These are phyloP conservation scores for Castanea mollissima DNA, from an alignment of 306 rosid genomes.

Conservation along the genomic window DNA sequence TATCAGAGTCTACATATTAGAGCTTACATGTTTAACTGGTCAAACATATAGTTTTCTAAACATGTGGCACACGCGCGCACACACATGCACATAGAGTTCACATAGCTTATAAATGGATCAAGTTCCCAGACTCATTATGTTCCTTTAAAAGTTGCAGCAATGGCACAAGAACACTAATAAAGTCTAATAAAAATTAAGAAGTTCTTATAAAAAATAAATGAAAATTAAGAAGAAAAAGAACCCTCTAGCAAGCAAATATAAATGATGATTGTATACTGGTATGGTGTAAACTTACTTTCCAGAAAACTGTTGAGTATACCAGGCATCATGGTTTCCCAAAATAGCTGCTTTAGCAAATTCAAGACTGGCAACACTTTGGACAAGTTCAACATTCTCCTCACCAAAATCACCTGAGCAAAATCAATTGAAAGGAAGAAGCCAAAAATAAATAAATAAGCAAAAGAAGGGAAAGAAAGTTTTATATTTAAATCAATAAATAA, in stretches of 20 bases:
- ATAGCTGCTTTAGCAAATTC: constrained; percentile 76
- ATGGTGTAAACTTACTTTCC: constrained; percentile 54
- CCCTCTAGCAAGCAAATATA: neutral
- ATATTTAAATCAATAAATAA: constrained; percentile 16
- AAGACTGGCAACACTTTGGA: constrained; percentile 66
- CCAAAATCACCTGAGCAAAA: constrained; percentile 82
- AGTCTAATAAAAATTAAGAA: neutral
- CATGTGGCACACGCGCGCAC: neutral
- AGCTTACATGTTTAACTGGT: constrained; percentile 11
- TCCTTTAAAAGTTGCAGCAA: neutral
- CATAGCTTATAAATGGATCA: neutral
- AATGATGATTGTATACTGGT: neutral
- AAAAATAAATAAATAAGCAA: constrained; percentile 6
- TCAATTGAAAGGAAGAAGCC: constrained; percentile 8
- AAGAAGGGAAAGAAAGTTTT: neutral
- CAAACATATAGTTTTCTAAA: constrained; percentile 11
- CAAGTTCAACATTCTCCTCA: constrained; percentile 83
- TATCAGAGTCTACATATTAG: constrained; percentile 9
- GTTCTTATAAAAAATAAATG: neutral
- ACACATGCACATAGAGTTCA: neutral
- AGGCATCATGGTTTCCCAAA: constrained; percentile 91
- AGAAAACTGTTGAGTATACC: constrained; percentile 76
- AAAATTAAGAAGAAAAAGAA: neutral
- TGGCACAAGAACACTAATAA: neutral
- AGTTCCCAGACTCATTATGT: neutral